These are phyloP conservation scores for Phaeosphaeriaceae sp. DNA, from an alignment of 2,329 filamentous ascomycete genomes.

Conservation along the genomic window DNA sequence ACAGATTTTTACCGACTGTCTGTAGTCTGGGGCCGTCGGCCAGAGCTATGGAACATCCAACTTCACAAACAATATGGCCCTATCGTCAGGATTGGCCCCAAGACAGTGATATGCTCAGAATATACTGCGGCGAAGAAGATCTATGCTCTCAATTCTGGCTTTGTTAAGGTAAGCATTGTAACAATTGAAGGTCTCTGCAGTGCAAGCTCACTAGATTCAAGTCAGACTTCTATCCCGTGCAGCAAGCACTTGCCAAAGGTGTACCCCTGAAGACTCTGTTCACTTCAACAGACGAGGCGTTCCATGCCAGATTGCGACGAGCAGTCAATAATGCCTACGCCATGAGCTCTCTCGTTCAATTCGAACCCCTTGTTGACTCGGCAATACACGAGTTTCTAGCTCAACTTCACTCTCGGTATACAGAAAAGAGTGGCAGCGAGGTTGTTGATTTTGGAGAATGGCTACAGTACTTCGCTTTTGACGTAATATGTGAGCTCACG, in stretches of 20 bases:
- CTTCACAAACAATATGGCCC: constrained; percentile 75
- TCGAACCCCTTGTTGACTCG: constrained; percentile 31
- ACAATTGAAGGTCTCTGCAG: neutral
- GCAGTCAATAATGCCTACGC: constrained; percentile 50
- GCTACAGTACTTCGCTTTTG: constrained; percentile 48
- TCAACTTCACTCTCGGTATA: constrained; percentile 13
- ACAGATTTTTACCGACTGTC: constrained; percentile 75
- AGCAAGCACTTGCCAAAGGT: constrained; percentile 31
- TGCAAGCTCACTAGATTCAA: neutral
- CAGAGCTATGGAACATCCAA: constrained; percentile 49
- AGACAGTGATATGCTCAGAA: constrained; percentile 77
- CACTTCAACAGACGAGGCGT: constrained; percentile 49
- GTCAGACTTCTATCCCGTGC: constrained; percentile 39
- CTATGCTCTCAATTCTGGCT: constrained; percentile 17
- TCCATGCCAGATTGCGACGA: constrained; percentile 43
- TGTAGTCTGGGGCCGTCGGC: constrained; percentile 66
- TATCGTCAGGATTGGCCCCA: constrained; percentile 78
- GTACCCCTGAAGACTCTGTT: constrained; percentile 35
- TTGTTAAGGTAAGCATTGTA: constrained; percentile 8
- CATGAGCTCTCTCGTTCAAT: constrained; percentile 46
- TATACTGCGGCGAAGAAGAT: constrained; percentile 58
- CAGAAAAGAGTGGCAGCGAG: constrained; percentile 1
- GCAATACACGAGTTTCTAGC: constrained; percentile 27
- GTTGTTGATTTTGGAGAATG: constrained; percentile 28
- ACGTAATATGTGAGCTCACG: constrained; percentile 42